phyloP scores from a whole-genome alignment of 2,329 filamentous ascomycete genomes.

The Colletotrichum scovillei region DNA sequence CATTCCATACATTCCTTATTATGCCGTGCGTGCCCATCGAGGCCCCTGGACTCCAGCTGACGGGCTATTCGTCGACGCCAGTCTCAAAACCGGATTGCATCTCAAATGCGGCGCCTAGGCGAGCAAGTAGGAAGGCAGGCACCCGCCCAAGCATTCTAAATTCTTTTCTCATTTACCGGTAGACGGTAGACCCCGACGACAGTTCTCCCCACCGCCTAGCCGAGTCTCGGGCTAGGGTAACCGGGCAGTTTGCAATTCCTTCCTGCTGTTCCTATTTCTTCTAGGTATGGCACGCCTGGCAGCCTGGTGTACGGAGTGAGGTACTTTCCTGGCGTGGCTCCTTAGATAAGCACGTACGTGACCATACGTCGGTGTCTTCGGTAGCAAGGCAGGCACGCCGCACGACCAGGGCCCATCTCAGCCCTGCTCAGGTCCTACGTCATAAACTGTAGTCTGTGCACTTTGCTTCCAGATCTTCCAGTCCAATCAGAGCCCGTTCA shows the following conservation, averaged over 20 bases:
- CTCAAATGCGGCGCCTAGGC: not conserved
- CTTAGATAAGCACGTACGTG: not conserved
- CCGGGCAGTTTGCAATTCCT: too few species aligned
- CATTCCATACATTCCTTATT: not conserved
- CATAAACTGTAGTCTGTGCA: not conserved
- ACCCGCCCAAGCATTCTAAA: not conserved
- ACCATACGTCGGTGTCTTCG: not conserved
- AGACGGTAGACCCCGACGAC: too few species aligned
- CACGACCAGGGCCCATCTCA: not conserved
- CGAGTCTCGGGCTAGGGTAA: too few species aligned
- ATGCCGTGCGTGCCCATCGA: not conserved
- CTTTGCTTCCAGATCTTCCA: not conserved
- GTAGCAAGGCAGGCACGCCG: not conserved
- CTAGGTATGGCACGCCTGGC: too few species aligned
- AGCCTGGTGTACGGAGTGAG: too few species aligned
- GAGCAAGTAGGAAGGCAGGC: not conserved
- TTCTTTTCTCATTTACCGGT: not conserved
- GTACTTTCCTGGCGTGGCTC: too few species aligned
- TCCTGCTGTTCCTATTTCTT: too few species aligned
- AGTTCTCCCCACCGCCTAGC: too few species aligned
- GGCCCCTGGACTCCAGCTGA: too few species aligned
- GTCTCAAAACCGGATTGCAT: not conserved
- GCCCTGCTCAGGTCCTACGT: not conserved
- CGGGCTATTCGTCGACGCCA: not conserved
- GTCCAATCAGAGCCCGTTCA: not conserved